A percentile compares a stretch with the other conserved stretches of the same genome.
These are phyloP conservation scores for Passiflora organensis DNA, from an alignment of 345 rosid species.

Conservation along the genomic window DNA sequence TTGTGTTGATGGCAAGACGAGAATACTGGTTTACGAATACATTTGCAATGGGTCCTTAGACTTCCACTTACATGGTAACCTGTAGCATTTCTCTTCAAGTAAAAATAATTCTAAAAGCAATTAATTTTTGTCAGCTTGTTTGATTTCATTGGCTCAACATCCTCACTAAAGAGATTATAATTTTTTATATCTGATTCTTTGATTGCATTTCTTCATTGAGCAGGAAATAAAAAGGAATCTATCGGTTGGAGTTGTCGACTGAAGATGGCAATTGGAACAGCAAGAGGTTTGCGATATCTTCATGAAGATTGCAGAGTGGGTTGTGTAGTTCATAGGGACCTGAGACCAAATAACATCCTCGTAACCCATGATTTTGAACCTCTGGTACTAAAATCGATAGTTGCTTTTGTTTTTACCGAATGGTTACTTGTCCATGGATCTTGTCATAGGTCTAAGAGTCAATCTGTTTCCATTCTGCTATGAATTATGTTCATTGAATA, in stretches of 20 bases:
- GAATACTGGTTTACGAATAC: conserved; percentile 64
- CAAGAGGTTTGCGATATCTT: conserved; percentile 65
- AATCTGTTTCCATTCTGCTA: neutral
- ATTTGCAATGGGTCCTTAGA: conserved; percentile 72
- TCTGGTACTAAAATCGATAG: conserved; percentile 31
- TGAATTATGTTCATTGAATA: neutral
- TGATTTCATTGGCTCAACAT: neutral
- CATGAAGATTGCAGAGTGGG: conserved; percentile 86
- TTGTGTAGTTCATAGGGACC: conserved; percentile 59
- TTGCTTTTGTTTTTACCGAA: neutral
- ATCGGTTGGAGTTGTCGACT: conserved; percentile 54
- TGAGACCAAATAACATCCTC: conserved; percentile 61
- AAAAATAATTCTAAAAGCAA: too few relatives aligned
- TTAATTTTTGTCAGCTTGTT: neutral
- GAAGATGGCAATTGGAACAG: conserved; percentile 64
- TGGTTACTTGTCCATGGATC: neutral
- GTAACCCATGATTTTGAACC: conserved; percentile 73
- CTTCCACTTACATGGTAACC: conserved; percentile 59
- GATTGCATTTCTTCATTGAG: conserved; percentile 14
- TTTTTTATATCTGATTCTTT: neutral
- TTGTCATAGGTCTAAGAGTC: neutral
- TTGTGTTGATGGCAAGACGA: conserved; percentile 46
- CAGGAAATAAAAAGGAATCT: conserved; percentile 37
- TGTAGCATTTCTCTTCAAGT: neutral
- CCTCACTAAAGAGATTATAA: neutral